phyloP scores from a whole-genome alignment of 306 rosid genomes.

The Datisca glomerata region DNA sequence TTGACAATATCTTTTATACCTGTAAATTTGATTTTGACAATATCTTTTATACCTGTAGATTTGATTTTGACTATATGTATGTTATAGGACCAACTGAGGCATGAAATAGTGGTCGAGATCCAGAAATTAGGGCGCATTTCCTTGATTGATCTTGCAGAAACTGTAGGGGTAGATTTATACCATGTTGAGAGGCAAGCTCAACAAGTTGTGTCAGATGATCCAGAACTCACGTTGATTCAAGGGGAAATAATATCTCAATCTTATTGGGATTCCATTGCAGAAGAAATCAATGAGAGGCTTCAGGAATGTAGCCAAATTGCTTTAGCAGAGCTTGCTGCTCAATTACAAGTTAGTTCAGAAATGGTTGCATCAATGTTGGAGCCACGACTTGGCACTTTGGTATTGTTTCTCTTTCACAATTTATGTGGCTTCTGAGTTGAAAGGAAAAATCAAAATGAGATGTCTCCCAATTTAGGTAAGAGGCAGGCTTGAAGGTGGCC shows the following conservation, averaged over 20 bases:
- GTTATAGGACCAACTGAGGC: conserved; percentile 74
- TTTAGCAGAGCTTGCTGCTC: conserved; percentile 75
- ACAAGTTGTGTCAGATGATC: conserved; percentile 34
- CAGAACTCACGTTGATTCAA: conserved; percentile 59
- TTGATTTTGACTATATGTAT: neutral
- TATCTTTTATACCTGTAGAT: no score
- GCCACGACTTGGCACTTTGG: conserved; percentile 77
- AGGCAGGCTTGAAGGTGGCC: conserved; percentile 99
- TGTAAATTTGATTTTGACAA: no score
- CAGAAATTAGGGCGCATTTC: conserved; percentile 67
- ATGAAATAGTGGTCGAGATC: conserved; percentile 63
- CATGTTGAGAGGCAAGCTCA: conserved; percentile 83
- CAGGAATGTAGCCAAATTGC: conserved; percentile 95
- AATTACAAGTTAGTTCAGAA: conserved; percentile 78
- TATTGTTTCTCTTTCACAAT: conserved; percentile 15
- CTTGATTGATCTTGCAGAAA: conserved; percentile 75
- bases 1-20: no score
- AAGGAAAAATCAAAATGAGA: conserved; percentile 7
- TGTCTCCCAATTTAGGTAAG: conserved; percentile 46
- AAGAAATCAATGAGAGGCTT: conserved; percentile 90
- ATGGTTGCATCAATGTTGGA: conserved; percentile 65
- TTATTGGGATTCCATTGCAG: conserved; percentile 82
- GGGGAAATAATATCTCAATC: conserved; percentile 79
- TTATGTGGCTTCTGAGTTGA: conserved; percentile 11
- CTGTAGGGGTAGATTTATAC: conserved; percentile 74